These are phyloP conservation scores for Nemania abortiva DNA, from an alignment of 2,329 filamentous ascomycete species.

Conservation along the genomic window DNA sequence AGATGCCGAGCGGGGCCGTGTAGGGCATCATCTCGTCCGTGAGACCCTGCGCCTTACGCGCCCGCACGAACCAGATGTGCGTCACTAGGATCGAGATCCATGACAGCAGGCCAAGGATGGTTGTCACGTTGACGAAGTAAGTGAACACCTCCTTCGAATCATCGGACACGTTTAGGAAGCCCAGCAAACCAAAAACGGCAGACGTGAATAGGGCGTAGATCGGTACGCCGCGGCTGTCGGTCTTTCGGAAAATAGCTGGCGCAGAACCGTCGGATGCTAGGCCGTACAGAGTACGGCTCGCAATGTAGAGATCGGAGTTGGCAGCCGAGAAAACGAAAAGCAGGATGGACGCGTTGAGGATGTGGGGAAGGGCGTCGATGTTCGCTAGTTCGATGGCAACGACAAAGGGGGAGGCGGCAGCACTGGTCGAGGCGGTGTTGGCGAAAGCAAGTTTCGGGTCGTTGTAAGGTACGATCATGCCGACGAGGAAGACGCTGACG, in stretches of 20 bases:
- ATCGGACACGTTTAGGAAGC: slow-evolving; percentile 73
- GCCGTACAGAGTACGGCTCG: slow-evolving; percentile 78
- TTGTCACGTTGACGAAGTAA: slow-evolving; percentile 76
- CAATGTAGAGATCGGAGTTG: slow-evolving; percentile 83
- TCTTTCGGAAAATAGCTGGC: slow-evolving; percentile 77
- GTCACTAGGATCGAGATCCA: slow-evolving; percentile 77
- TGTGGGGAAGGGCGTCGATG: slow-evolving; percentile 72
- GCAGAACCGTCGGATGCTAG: slow-evolving; percentile 79
- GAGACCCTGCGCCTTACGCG: slow-evolving; percentile 71
- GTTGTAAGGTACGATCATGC: slow-evolving; percentile 82
- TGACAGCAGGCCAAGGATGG: slow-evolving; percentile 74
- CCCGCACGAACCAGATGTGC: slow-evolving; percentile 75
- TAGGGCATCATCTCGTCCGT: slow-evolving; percentile 69
- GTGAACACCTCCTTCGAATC: slow-evolving; percentile 69
- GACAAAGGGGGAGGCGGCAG: slow-evolving; percentile 79
- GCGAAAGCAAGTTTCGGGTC: slow-evolving; percentile 69
- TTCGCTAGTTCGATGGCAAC: slow-evolving; percentile 75
- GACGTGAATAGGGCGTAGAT: slow-evolving; percentile 73
- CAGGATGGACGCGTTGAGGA: slow-evolving; percentile 80
- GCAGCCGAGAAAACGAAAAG: slow-evolving; percentile 82
- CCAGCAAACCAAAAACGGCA: slow-evolving; percentile 72
- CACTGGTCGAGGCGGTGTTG: slow-evolving; percentile 62
- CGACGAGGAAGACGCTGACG: slow-evolving; percentile 78
- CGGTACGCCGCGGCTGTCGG: slow-evolving; percentile 78
- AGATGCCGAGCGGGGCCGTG: slow-evolving; percentile 77